These are phyloP conservation scores for Plantago ovata DNA, from an alignment of 257 asterid species.

Conservation along the genomic window DNA sequence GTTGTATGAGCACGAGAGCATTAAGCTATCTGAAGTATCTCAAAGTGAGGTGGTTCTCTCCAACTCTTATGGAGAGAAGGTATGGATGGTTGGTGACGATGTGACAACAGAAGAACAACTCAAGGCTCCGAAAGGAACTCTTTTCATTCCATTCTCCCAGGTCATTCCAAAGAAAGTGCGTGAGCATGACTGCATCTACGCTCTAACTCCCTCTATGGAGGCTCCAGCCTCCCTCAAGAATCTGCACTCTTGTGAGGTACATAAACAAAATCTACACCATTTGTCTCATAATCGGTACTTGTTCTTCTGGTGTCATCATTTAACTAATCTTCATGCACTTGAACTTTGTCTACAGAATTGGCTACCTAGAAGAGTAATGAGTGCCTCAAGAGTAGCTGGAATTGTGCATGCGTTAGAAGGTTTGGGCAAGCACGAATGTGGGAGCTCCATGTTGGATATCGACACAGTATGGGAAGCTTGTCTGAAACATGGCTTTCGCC, in stretches of 20 bases:
- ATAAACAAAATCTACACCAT: too few species aligned
- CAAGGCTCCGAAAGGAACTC: slow-evolving; percentile 62
- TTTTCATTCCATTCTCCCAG: slow-evolving; percentile 62
- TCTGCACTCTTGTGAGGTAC: slow-evolving; percentile 80
- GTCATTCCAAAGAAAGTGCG: slow-evolving; percentile 61
- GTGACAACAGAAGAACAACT: slow-evolving; percentile 45
- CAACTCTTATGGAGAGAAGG: slow-evolving; percentile 26
- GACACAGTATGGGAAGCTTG: slow-evolving; percentile 55
- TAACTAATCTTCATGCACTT: too few species aligned
- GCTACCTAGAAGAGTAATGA: slow-evolving; percentile 73
- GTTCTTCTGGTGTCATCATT: too few species aligned
- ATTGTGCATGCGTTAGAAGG: slow-evolving; percentile 75
- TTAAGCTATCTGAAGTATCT: slow-evolving; percentile 24
- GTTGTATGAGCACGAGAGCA: slow-evolving; percentile 35
- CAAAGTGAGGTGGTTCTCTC: slow-evolving; percentile 24
- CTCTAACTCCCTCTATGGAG: slow-evolving; percentile 65
- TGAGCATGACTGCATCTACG: slow-evolving; percentile 38
- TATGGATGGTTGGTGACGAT: slow-evolving; percentile 81
- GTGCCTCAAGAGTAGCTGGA: slow-evolving; percentile 76
- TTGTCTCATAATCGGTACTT: too few species aligned
- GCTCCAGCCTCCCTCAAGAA: slow-evolving; percentile 59
- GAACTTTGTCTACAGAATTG: slow-evolving; percentile 41
- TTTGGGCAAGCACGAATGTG: slow-evolving; percentile 66
- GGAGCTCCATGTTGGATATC: slow-evolving; percentile 37
- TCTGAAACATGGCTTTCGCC: slow-evolving; percentile 62